Conservation (phyloP, 257 asterid species). For the Forsythia viridissima region DNA sequence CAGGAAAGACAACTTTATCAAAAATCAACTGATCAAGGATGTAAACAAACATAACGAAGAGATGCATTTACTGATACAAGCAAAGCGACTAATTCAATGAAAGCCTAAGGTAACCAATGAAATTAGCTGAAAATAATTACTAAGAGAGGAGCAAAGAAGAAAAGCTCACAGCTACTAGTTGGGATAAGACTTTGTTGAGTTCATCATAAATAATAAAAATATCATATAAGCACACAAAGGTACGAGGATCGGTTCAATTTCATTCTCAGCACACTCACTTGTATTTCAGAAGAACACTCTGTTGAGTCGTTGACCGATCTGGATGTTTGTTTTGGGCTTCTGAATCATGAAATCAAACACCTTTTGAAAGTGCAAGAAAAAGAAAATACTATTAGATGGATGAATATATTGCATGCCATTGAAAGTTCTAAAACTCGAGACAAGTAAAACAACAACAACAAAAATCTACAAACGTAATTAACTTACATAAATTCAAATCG, state of each 20-base stretch:
- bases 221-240: neutral
- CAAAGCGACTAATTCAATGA: constrained; percentile 1
- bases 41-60: neutral
- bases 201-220: neutral
- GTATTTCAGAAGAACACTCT: constrained; percentile 92
- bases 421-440: constrained; percentile 7
- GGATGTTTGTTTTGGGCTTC: constrained; percentile 96
- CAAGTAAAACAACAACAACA: constrained; percentile 19
- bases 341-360: constrained; percentile 88
- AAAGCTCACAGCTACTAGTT: neutral
- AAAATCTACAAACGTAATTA: constrained; percentile 15
- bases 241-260: neutral
- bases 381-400: constrained; percentile 23
- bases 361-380: constrained; percentile 41
- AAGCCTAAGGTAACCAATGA: neutral
- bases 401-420: constrained; percentile 11
- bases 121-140: neutral
- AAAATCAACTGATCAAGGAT: neutral
- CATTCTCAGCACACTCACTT: constrained; percentile 57
- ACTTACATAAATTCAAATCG: constrained; percentile 11
- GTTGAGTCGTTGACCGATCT: constrained; percentile 99
- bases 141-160: neutral
- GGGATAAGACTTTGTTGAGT: neutral
- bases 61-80: neutral
- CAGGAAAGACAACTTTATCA: neutral